phyloP scores from a whole-genome alignment of 2,329 filamentous ascomycete species.

The Colletotrichum noveboracense region DNA sequence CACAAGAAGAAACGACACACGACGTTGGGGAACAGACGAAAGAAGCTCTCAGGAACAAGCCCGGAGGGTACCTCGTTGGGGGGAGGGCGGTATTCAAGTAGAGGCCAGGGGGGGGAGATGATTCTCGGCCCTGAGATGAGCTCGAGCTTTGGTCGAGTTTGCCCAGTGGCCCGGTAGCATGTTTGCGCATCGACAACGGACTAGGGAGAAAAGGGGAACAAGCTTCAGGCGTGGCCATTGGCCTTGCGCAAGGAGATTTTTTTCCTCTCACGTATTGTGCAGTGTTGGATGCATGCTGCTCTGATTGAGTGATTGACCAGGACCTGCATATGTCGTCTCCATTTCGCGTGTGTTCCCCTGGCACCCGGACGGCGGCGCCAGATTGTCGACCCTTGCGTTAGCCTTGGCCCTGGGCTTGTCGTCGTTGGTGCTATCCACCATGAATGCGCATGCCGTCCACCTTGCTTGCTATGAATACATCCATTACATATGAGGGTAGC shows the following conservation, averaged over 20 bases:
- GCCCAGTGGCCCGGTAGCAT: neutral
- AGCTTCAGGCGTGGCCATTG: slow-evolving; percentile 18
- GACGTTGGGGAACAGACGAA: slow-evolving; percentile 6
- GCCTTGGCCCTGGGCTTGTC: slow-evolving; percentile 3
- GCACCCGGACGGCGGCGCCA: slow-evolving; percentile 11
- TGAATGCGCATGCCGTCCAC: neutral
- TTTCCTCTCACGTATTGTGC: neutral
- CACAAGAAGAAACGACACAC: slow-evolving; percentile 7
- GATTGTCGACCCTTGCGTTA: slow-evolving; percentile 13
- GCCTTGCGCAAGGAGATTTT: slow-evolving; percentile 15
- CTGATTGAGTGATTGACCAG: neutral
- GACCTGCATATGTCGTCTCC: slow-evolving; percentile 12
- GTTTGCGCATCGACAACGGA: slow-evolving; percentile 20
- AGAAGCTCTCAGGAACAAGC: neutral
- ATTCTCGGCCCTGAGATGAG: neutral
- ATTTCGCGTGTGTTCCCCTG: slow-evolving; percentile 19
- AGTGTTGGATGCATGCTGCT: neutral
- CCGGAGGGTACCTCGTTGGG: neutral
- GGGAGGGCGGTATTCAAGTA: slow-evolving; percentile 19
- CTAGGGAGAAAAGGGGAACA: slow-evolving; percentile 22
- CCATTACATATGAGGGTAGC: neutral
- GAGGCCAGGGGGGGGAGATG: neutral
- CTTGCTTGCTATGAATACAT: neutral
- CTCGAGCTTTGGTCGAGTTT: slow-evolving; percentile 15
- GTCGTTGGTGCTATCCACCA: slow-evolving; percentile 2